A percentile compares a stretch with the other conserved stretches of the same genome.
phyloP scores from a whole-genome alignment of 2,329 filamentous ascomycete species.

The Hypomyces perniciosus region DNA sequence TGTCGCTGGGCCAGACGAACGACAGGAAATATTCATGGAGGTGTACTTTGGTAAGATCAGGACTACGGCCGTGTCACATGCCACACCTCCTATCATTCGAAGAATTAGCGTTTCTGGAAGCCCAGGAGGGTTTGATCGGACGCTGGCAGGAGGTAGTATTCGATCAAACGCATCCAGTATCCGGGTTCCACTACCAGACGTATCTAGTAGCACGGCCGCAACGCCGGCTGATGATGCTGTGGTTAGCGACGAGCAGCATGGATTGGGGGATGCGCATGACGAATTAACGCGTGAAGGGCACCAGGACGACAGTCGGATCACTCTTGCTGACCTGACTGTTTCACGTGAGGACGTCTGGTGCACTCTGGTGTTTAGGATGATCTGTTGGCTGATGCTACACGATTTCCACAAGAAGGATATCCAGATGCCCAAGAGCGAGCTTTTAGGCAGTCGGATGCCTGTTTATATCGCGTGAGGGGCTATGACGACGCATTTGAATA shows the following conservation, averaged over 20 bases:
- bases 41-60: slow-evolving; percentile 46
- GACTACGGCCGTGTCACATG: slow-evolving; percentile 31
- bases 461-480: slow-evolving; percentile 42
- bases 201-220: slow-evolving; percentile 14
- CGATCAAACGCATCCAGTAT: slow-evolving; percentile 11
- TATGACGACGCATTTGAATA: background rate
- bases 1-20: slow-evolving; percentile 40
- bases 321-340: slow-evolving; percentile 20
- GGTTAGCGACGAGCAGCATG: too few species aligned
- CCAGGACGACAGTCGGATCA: background rate
- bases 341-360: slow-evolving; percentile 46
- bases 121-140: slow-evolving; percentile 16
- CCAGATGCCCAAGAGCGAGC: slow-evolving; percentile 47
- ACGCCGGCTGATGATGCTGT: slow-evolving; percentile 10
- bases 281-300: too few species aligned
- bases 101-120: slow-evolving; percentile 20
- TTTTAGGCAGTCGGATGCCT: slow-evolving; percentile 48
- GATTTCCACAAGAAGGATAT: slow-evolving; percentile 51
- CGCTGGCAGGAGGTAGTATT: slow-evolving; percentile 2
- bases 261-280: too few species aligned
- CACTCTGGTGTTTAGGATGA: slow-evolving; percentile 50
- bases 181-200: too few species aligned
- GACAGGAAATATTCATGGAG: slow-evolving; percentile 45
- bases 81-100: slow-evolving; percentile 23
- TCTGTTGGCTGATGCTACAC: slow-evolving; percentile 53